These are phyloP conservation scores for Magnusiomyces suaveolens DNA, from an alignment of 1,139 yeast species.

Conservation along the genomic window DNA sequence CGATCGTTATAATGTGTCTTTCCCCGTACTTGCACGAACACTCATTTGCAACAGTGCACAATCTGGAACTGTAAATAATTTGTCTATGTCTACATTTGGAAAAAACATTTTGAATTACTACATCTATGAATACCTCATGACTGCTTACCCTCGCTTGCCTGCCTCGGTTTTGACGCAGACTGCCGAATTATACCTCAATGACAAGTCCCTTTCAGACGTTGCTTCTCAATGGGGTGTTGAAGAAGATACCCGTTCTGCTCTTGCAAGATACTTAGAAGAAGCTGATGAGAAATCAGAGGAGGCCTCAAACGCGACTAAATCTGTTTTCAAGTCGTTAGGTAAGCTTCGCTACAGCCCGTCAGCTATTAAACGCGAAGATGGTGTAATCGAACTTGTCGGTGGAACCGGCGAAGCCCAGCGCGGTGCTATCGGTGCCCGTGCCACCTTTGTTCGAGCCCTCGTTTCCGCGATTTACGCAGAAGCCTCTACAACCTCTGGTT, in stretches of 20 bases:
- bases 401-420: constrained; percentile 27
- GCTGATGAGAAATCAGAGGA: constrained; percentile 4
- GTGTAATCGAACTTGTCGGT: constrained; percentile 33
- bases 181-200: constrained; percentile 62
- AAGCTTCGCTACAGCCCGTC: constrained; percentile 27
- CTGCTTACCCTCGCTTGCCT: constrained; percentile 84
- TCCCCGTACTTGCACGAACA: constrained; percentile 70
- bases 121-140: constrained; percentile 60
- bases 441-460: constrained; percentile 45
- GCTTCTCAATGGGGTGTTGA: constrained; percentile 84
- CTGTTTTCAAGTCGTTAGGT: constrained; percentile 22
- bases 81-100: constrained; percentile 75
- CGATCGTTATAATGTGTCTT: constrained; percentile 36
- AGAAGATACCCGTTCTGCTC: constrained; percentile 51
- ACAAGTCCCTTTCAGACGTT: constrained; percentile 49
- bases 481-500: constrained; percentile 35
- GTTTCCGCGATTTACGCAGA: constrained; percentile 37
- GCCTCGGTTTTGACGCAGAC: constrained; percentile 65
- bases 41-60: constrained; percentile 46
- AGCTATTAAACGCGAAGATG: constrained; percentile 32
- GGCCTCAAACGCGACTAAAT: background rate
- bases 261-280: constrained; percentile 53
- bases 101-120: constrained; percentile 66
- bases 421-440: constrained; percentile 35
- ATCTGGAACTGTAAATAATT: constrained; percentile 54